Conservation (phyloP, 352 stramenopile genomes). For the Phytophthora lateralis region DNA sequence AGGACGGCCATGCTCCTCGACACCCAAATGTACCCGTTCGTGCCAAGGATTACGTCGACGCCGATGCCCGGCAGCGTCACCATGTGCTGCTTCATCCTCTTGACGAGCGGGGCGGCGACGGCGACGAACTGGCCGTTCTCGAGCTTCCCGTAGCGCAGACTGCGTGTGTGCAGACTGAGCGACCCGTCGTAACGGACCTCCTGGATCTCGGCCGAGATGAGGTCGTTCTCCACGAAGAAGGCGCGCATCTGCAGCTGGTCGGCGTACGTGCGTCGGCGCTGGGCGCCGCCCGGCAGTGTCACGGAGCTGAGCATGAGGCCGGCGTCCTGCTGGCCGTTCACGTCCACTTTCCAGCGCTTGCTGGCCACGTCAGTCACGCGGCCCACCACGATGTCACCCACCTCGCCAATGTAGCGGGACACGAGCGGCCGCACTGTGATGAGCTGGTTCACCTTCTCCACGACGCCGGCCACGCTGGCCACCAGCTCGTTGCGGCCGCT, state of each 20-base stretch:
- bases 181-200: conserved; percentile 92
- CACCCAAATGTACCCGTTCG: conserved; percentile 97
- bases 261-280: conserved; percentile 96
- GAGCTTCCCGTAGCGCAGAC: conserved; percentile 94
- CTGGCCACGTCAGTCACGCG: conserved; percentile 92
- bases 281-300: conserved; percentile 94
- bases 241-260: conserved; percentile 97
- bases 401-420: conserved; percentile 93
- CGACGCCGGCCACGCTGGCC: conserved; percentile 93
- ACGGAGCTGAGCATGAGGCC: conserved; percentile 94
- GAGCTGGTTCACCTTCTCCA: conserved; percentile 97
- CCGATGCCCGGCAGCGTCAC: conserved; percentile 75
- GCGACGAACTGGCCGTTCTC: conserved; percentile 94
- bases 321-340: conserved; percentile 85
- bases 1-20: conserved; percentile 81
- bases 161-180: conserved; percentile 94
- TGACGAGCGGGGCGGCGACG: conserved; percentile 91
- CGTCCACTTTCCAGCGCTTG: conserved; percentile 96
- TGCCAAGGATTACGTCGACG: conserved; percentile 93
- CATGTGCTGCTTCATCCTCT: conserved; percentile 95
- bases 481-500: conserved; percentile 86
- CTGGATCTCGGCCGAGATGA: conserved; percentile 94
- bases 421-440: conserved; percentile 93
- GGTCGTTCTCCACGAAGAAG: conserved; percentile 95
- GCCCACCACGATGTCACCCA: conserved; percentile 97